A percentile compares a stretch with the other conserved stretches of the same genome.
phyloP scores from a whole-genome alignment of 306 rosid species.

The Betula pendula region DNA sequence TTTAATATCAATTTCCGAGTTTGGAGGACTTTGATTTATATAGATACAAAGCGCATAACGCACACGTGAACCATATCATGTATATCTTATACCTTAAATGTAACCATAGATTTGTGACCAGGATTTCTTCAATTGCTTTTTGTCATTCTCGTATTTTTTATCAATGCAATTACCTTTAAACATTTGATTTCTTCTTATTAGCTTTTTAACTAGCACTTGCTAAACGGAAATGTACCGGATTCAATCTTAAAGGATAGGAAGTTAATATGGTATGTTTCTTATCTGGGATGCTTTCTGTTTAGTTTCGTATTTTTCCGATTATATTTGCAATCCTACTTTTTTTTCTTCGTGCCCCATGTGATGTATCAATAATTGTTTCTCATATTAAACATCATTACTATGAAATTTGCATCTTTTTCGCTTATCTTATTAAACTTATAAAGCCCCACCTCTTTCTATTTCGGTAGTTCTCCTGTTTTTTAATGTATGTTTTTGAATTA shows the following conservation, averaged over 20 bases:
- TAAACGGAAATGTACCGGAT: slow-evolving; percentile 64
- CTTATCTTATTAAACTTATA: no score
- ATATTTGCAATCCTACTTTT: not conserved
- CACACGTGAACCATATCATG: not conserved
- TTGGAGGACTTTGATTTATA: not conserved
- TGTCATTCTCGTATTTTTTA: slow-evolving; percentile 24
- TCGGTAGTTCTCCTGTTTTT: no score
- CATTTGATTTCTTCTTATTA: slow-evolving; percentile 35
- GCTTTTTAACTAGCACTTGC: slow-evolving; percentile 69
- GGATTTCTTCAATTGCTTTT: slow-evolving; percentile 2
- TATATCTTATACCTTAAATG: not conserved
- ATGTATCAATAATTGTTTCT: not conserved
- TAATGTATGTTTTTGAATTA: no score
- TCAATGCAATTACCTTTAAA: slow-evolving; percentile 22
- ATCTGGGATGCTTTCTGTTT: slow-evolving; percentile 20
- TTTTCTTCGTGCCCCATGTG: slow-evolving; percentile 1
- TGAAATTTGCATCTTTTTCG: no score
- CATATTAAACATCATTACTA: not conserved
- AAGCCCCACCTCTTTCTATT: no score
- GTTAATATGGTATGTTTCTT: slow-evolving; percentile 65
- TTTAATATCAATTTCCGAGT: not conserved
- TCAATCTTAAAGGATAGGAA: slow-evolving; percentile 68
- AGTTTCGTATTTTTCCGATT: slow-evolving; percentile 11
- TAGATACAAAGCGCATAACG: not conserved
- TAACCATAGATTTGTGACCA: not conserved